Evolutionary conservation across 805 yeast genomes (phyloP).

Genomic region (Jamesozyma hellenica): DNA sequence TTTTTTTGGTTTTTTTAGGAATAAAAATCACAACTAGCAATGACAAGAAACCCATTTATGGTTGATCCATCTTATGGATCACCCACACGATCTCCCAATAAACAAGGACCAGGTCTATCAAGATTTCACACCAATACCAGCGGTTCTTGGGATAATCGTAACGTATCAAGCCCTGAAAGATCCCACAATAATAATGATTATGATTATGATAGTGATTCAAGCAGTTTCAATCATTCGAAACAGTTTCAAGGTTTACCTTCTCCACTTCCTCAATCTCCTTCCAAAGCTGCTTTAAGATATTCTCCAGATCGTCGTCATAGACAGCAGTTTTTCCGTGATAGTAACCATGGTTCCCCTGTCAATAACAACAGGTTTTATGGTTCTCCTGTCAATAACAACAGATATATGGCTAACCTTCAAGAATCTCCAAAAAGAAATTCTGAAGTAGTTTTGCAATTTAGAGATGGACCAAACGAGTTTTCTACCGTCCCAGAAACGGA

Average conservation of each 20-base stretch:
- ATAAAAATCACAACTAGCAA: slow-evolving; percentile 1
- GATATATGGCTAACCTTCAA: slow-evolving; percentile 56
- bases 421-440: slow-evolving; percentile 63
- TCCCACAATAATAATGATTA: background rate
- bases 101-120: slow-evolving; percentile 15
- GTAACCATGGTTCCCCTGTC: slow-evolving; percentile 27
- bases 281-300: slow-evolving; percentile 31
- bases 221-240: slow-evolving; percentile 18
- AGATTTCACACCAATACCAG: slow-evolving; percentile 23
- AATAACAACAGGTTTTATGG: slow-evolving; percentile 32
- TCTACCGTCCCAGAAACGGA: slow-evolving; percentile 1
- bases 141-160: slow-evolving; percentile 5
- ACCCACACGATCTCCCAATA: slow-evolving; percentile 20
- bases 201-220: slow-evolving; percentile 10
- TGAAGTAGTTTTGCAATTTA: slow-evolving; percentile 40
- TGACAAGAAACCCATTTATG: slow-evolving; percentile 30
- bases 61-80: slow-evolving; percentile 24
- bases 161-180: background rate
- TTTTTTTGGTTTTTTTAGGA: too few species aligned
- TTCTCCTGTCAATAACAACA: slow-evolving; percentile 37
- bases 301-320: slow-evolving; percentile 33
- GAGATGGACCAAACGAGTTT: slow-evolving; percentile 16
- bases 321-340: slow-evolving; percentile 23
- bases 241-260: slow-evolving; percentile 28
- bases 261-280: slow-evolving; percentile 32